Evolutionary conservation across 2,329 filamentous ascomycete species (phyloP).

Genomic region (Akanthomyces lecanii): DNA sequence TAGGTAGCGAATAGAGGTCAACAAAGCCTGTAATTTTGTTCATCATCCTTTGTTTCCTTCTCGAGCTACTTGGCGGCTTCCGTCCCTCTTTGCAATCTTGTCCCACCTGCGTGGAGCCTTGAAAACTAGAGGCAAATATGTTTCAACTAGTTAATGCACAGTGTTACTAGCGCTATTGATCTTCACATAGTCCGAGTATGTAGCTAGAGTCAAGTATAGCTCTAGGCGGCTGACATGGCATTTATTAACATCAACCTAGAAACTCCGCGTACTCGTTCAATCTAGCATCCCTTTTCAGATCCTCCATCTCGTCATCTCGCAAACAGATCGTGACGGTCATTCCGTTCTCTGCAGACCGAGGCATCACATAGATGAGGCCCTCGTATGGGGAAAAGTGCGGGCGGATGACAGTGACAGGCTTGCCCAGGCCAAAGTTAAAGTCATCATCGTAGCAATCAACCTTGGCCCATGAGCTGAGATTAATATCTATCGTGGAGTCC

Average conservation of each 20-base stretch:
- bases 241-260: not conserved
- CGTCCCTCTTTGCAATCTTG: not conserved
- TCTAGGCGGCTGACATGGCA: not conserved
- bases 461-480: conserved; percentile 53
- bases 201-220: not conserved
- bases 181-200: not conserved
- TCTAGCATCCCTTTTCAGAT: not conserved
- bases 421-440: conserved; percentile 44
- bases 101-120: too few species aligned
- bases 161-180: too few species aligned
- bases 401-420: conserved; percentile 43
- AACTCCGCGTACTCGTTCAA: not conserved
- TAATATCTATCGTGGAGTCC: conserved; percentile 39
- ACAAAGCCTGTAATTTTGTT: too few species aligned
- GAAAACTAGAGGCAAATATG: too few species aligned
- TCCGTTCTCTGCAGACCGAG: conserved; percentile 38
- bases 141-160: too few species aligned
- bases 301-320: not conserved
- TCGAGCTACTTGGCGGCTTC: too few species aligned
- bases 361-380: conserved; percentile 48
- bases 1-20: too few species aligned
- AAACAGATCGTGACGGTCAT: conserved; percentile 40
- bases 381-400: conserved; percentile 44
- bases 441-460: conserved; percentile 41
- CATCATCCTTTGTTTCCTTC: too few species aligned